Evolutionary conservation across 2,329 filamentous ascomycete species (phyloP).

Genomic region (Penicillium sp.): DNA sequence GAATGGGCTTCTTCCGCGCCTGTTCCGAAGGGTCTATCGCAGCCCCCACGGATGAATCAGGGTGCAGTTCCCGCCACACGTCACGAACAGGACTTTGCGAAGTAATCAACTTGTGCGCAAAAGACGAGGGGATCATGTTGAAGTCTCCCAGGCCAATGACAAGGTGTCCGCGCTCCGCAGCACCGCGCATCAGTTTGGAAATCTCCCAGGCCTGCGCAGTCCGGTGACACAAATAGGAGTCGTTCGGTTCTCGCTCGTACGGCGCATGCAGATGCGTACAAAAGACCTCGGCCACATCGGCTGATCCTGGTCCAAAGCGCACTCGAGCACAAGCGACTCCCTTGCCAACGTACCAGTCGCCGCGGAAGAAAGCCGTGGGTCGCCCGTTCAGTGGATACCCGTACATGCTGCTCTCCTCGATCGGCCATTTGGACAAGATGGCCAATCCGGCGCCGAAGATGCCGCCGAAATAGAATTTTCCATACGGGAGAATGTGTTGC

Average conservation of each 20-base stretch:
- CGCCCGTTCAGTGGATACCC: constrained; percentile 87
- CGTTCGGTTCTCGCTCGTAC: constrained; percentile 71
- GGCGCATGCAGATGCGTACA: constrained; percentile 88
- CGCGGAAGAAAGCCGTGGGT: constrained; percentile 86
- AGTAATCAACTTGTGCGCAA: constrained; percentile 77
- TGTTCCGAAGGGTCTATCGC: constrained; percentile 62
- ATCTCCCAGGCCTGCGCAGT: constrained; percentile 94
- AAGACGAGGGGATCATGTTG: constrained; percentile 86
- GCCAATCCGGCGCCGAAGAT: constrained; percentile 84
- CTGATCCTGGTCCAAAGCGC: constrained; percentile 57
- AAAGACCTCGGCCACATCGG: constrained; percentile 78
- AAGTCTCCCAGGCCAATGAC: constrained; percentile 88
- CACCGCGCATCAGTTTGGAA: constrained; percentile 77
- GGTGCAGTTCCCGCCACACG: constrained; percentile 77
- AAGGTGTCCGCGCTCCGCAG: constrained; percentile 72
- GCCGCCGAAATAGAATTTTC: constrained; percentile 87
- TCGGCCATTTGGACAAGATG: constrained; percentile 86
- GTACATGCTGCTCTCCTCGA: constrained; percentile 81
- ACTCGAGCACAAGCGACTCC: constrained; percentile 81
- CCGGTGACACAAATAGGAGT: constrained; percentile 85
- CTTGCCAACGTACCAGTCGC: constrained; percentile 96
- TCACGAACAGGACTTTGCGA: constrained; percentile 72
- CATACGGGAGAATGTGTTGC: constrained; percentile 70
- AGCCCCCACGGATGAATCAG: constrained; percentile 73
- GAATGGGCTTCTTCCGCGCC: constrained; percentile 59